Evolutionary conservation across 2,329 filamentous ascomycete genomes (phyloP).

Genomic region (Chaetomiaceae sp.): DNA sequence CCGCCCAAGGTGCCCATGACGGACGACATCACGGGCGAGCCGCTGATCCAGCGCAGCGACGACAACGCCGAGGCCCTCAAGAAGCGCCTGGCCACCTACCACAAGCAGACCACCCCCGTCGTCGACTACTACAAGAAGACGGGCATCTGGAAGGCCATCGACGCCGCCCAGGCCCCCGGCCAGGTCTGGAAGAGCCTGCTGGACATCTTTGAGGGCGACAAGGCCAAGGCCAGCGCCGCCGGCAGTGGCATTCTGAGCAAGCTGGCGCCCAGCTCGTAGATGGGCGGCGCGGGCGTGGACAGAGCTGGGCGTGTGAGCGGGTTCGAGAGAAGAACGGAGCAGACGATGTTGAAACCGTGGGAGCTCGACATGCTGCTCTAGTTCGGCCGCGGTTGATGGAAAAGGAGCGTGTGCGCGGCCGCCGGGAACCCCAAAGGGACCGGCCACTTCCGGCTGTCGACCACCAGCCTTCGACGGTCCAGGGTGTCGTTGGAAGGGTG

Average conservation of each 20-base stretch:
- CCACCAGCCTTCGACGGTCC: too few species aligned
- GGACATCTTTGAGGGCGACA: constrained; percentile 70
- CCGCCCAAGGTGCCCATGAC: constrained; percentile 91
- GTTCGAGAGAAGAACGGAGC: background rate
- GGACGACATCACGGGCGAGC: constrained; percentile 95
- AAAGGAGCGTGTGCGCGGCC: background rate
- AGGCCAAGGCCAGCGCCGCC: constrained; percentile 41
- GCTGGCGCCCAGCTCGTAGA: constrained; percentile 30
- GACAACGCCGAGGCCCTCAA: constrained; percentile 95
- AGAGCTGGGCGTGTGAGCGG: constrained; percentile 2
- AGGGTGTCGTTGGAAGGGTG: constrained; percentile 5
- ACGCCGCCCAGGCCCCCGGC: constrained; percentile 92
- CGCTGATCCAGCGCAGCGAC: constrained; percentile 90
- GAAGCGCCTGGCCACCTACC: constrained; percentile 92
- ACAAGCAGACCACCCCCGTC: constrained; percentile 87
- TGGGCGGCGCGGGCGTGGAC: constrained; percentile 15
- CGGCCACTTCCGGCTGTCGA: too few species aligned
- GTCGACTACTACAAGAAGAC: constrained; percentile 96
- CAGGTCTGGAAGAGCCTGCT: constrained; percentile 94
- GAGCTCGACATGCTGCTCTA: constrained; percentile 16
- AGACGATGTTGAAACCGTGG: background rate
- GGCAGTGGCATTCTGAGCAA: constrained; percentile 41
- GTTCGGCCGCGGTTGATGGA: constrained; percentile 13
- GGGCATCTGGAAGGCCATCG: constrained; percentile 92
- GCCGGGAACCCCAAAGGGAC: too few species aligned